A percentile compares a stretch with the other conserved stretches of the same genome.
Evolutionary conservation across 2,329 filamentous ascomycete genomes (phyloP).

Genomic region (Calonectria pauciramosa): DNA sequence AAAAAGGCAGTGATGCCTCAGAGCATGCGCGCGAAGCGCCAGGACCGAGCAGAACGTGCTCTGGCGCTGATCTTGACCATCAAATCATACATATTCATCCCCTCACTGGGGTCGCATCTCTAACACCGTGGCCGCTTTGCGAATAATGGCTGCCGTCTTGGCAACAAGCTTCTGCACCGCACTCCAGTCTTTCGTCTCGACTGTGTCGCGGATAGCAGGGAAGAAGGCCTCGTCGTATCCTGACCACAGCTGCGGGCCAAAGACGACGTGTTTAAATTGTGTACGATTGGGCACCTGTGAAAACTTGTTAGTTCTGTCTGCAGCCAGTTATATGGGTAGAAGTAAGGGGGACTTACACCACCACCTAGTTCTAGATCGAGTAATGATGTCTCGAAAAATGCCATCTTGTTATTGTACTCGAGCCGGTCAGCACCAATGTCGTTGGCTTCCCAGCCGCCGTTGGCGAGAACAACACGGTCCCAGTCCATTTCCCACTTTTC

Average conservation of each 20-base stretch:
- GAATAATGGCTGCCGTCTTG: conserved; percentile 78
- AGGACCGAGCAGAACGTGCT: conserved; percentile 22
- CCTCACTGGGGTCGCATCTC: conserved; percentile 45
- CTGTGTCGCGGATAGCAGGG: conserved; percentile 86
- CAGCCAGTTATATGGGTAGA: not conserved
- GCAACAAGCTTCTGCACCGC: conserved; percentile 77
- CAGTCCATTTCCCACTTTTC: conserved; percentile 83
- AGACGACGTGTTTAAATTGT: conserved; percentile 95
- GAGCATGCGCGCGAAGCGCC: not conserved
- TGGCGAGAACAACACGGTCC: conserved; percentile 78
- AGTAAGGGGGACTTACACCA: conserved; percentile 74
- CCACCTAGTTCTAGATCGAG: conserved; percentile 80
- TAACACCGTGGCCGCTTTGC: conserved; percentile 65
- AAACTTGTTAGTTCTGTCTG: conserved; percentile 28
- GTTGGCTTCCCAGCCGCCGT: conserved; percentile 82
- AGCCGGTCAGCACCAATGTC: conserved; percentile 76
- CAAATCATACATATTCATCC: conserved; percentile 36
- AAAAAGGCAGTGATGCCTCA: conserved; percentile 20
- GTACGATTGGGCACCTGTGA: conserved; percentile 83
- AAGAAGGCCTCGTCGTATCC: conserved; percentile 52
- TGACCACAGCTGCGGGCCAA: conserved; percentile 85
- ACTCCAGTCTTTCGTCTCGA: conserved; percentile 79
- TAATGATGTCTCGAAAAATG: conserved; percentile 84
- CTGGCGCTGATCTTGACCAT: conserved; percentile 19
- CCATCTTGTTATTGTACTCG: conserved; percentile 84